Conservation (phyloP, 2,329 filamentous ascomycete species). For the Lachnellula occidentalis region DNA sequence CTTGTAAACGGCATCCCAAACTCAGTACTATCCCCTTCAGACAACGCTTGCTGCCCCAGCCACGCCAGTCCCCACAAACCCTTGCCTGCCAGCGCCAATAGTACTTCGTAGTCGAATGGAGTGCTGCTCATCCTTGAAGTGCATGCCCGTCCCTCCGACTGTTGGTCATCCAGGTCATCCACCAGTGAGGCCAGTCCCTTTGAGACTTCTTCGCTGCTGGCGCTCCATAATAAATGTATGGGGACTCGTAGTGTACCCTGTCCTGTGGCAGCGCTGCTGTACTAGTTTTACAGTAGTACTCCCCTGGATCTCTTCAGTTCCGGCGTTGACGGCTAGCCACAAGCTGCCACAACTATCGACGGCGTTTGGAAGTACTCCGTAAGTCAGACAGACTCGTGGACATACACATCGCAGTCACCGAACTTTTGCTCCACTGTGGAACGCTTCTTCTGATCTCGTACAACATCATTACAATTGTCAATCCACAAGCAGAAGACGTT, state of each 20-base stretch:
- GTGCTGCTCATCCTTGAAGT: constrained; percentile 4
- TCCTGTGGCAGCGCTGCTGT: no score
- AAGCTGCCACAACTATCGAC: constrained; percentile 13
- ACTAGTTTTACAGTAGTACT: not conserved
- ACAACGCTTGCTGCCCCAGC: constrained; percentile 13
- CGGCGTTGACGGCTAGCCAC: constrained; percentile 12
- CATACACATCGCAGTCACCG: not conserved
- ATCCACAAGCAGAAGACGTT: not conserved
- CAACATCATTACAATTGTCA: not conserved
- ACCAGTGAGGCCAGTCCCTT: not conserved
- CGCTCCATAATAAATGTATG: constrained; percentile 1
- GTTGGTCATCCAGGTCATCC: constrained; percentile 20
- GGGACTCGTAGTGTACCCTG: not conserved
- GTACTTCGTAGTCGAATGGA: not conserved
- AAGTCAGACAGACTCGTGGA: constrained; percentile 10
- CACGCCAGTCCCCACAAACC: constrained; percentile 6
- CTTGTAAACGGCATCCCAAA: constrained; percentile 1
- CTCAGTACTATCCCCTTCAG: constrained; percentile 14
- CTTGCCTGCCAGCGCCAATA: constrained; percentile 16
- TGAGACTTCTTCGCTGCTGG: not conserved
- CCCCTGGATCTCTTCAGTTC: not conserved
- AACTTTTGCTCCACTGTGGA: not conserved
- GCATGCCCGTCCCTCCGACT: constrained; percentile 12
- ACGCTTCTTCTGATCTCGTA: not conserved
- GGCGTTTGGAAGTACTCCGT: constrained; percentile 9